phyloP scores from a whole-genome alignment of 768 basidiomycete genomes.

The Lentinula aciculospora region DNA sequence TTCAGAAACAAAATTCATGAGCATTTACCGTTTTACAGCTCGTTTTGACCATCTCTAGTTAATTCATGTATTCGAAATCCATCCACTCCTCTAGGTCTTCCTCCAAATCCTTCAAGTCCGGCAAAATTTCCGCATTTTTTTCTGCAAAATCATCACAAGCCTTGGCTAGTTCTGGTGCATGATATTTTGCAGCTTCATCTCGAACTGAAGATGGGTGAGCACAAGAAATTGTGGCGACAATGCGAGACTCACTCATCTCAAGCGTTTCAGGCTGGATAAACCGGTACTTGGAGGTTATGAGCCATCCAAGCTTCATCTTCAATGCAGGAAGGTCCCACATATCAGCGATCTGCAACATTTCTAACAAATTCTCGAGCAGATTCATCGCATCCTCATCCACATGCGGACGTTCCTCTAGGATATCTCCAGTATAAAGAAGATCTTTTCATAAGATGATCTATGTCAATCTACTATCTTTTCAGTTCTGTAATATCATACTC shows the following conservation, averaged over 20 bases:
- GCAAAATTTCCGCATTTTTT: not conserved
- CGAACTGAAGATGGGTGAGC: not conserved
- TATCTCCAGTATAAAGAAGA: slow-evolving; percentile 4
- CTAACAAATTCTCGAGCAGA: not conserved
- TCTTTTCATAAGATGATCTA: not conserved
- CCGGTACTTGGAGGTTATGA: not conserved
- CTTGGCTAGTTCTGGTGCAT: not conserved
- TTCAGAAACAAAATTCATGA: too few species aligned
- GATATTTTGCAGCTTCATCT: not conserved
- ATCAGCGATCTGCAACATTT: not conserved
- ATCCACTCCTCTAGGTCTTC: not conserved
- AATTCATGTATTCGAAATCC: too few species aligned
- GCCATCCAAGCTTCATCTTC: not conserved
- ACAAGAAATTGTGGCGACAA: not conserved
- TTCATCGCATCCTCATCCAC: not conserved
- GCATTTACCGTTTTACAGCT: too few species aligned
- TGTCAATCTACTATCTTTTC: not conserved
- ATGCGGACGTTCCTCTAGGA: not conserved
- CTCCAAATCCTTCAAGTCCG: too few species aligned
- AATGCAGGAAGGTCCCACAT: not conserved
- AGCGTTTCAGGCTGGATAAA: slow-evolving; percentile 5
- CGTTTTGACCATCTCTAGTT: too few species aligned
- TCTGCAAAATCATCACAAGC: not conserved
- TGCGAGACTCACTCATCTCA: not conserved
- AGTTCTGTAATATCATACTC: not conserved